Evolutionary conservation across 208 protist species (phyloP), one percentile per base, ranked within the genome.

Genomic region (Acanthamoeba healyi): DNA sequence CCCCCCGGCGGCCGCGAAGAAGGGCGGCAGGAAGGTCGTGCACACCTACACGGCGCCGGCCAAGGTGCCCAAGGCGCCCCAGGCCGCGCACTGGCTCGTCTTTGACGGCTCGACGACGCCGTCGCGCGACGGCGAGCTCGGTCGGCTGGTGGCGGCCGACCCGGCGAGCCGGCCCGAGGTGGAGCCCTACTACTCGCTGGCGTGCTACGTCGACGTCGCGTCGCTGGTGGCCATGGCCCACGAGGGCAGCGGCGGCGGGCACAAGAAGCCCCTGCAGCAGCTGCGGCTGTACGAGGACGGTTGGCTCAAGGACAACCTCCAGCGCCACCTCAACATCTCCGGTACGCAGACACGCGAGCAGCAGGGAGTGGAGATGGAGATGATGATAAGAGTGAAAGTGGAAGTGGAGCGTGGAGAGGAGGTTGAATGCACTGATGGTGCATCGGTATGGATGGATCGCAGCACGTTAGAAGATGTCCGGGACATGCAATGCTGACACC

Each of bases 111-210:
- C 58, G n/a, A 34, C n/a, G 4, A 7, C 38, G 22, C 44, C n/a
- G 22, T 46, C 74, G 42, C 44, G n/a, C 44, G 44, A 49, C 32
- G 74, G 74, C 74, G 74, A 84, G 74, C 9, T 24, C 24, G 74
- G 42, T 9, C 42, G 44, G 19, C 74, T 84, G 2, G 74, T 84
- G 38, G 44, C 74, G 4, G 38, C 74, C 74, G 74, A 84, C 26
- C 74, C 74, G 0, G 44, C 19, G 7, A 9, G 32, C 12, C 74
- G 74, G 12, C 19, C n/a, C 38, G 74, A 84, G 29, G 74, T 84
- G 44, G 74, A 84, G 74, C 74, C 74, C 44, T 84, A 84, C 74
- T 84, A 84, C 42, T 84, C 74, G 74, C 74, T 84, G 42, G 74
- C 74, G 9, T 84, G 74, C 74, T 84, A 84, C 44, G 74, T 84